phyloP scores from a whole-genome alignment of 2,329 filamentous ascomycete species.

The Gnomoniopsis smithogilvyi region DNA sequence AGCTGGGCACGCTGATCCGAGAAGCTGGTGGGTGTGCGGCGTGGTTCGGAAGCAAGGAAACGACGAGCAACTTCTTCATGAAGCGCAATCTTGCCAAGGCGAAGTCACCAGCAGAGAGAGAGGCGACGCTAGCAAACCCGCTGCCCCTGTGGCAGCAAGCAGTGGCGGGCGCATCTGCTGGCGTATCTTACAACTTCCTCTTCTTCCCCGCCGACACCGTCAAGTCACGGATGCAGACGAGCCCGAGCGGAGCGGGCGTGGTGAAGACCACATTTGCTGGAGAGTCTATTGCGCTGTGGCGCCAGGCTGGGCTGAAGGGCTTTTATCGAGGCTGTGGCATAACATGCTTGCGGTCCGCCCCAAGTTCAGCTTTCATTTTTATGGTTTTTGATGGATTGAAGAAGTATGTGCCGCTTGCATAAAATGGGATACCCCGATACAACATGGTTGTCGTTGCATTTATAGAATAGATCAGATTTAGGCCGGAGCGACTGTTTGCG shows the following conservation, averaged over 20 bases:
- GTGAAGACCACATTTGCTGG: conserved; percentile 65
- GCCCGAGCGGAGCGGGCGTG: conserved; percentile 50
- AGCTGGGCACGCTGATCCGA: conserved; percentile 87
- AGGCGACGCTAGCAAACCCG: conserved; percentile 43
- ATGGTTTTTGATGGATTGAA: conserved; percentile 90
- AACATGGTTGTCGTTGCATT: not conserved
- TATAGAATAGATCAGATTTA: not conserved
- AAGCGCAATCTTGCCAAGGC: conserved; percentile 45
- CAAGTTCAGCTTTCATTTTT: conserved; percentile 98
- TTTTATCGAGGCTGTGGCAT: conserved; percentile 95
- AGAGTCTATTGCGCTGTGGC: conserved; percentile 74
- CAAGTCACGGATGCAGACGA: conserved; percentile 95
- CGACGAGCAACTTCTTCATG: conserved; percentile 68
- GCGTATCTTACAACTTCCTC: conserved; percentile 92
- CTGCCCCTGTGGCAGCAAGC: conserved; percentile 86
- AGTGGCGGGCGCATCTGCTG: conserved; percentile 79
- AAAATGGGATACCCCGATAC: conserved; percentile 10
- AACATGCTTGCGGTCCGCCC: conserved; percentile 81
- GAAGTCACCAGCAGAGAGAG: conserved; percentile 36
- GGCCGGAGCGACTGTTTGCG: too few species aligned
- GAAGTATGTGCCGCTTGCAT: conserved; percentile 55
- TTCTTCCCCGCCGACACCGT: conserved; percentile 98
- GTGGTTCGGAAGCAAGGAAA: conserved; percentile 94
- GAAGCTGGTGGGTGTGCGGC: conserved; percentile 91
- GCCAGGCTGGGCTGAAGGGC: conserved; percentile 74